Evolutionary conservation across 352 stramenopile genomes (phyloP).

Genomic region (Phytophthora cactorum): DNA sequence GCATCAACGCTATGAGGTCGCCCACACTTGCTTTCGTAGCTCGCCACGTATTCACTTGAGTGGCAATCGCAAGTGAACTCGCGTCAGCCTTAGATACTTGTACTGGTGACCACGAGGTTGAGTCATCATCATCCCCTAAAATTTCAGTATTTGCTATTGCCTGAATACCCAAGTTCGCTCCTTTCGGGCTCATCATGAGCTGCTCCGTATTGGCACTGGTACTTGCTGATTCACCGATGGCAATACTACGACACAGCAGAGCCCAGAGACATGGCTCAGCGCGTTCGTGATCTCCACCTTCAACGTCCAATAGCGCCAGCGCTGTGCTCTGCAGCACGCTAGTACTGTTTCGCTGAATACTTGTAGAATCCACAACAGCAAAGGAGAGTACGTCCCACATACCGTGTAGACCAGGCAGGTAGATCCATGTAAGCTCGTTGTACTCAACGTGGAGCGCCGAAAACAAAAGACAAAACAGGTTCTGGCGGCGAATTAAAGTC

Average conservation of each 20-base stretch:
- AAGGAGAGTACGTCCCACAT: slow-evolving; percentile 77
- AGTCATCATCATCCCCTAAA: slow-evolving; percentile 23
- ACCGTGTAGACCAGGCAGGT: slow-evolving; percentile 67
- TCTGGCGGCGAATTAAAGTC: slow-evolving; percentile 60
- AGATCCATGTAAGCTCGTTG: slow-evolving; percentile 63
- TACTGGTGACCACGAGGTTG: slow-evolving; percentile 27
- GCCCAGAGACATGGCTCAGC: slow-evolving; percentile 75
- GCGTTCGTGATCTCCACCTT: slow-evolving; percentile 49
- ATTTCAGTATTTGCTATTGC: slow-evolving; percentile 14
- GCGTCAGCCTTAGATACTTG: slow-evolving; percentile 32
- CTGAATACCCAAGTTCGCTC: slow-evolving; percentile 34
- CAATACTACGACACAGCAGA: slow-evolving; percentile 80
- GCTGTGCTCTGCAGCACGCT: slow-evolving; percentile 63
- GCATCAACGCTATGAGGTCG: slow-evolving; percentile 63
- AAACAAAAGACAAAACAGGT: slow-evolving; percentile 77
- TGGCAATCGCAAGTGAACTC: slow-evolving; percentile 42
- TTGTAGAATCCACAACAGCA: slow-evolving; percentile 25
- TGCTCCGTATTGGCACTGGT: slow-evolving; percentile 40
- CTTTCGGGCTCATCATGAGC: slow-evolving; percentile 80
- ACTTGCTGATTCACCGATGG: slow-evolving; percentile 74
- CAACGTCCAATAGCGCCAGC: slow-evolving; percentile 71
- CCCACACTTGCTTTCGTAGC: slow-evolving; percentile 72
- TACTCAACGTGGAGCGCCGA: slow-evolving; percentile 79
- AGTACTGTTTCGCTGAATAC: slow-evolving; percentile 41
- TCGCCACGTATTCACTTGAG: slow-evolving; percentile 76